These are phyloP conservation scores for Phytophthora pluvialis DNA, from an alignment of 352 stramenopile genomes.

Conservation along the genomic window DNA sequence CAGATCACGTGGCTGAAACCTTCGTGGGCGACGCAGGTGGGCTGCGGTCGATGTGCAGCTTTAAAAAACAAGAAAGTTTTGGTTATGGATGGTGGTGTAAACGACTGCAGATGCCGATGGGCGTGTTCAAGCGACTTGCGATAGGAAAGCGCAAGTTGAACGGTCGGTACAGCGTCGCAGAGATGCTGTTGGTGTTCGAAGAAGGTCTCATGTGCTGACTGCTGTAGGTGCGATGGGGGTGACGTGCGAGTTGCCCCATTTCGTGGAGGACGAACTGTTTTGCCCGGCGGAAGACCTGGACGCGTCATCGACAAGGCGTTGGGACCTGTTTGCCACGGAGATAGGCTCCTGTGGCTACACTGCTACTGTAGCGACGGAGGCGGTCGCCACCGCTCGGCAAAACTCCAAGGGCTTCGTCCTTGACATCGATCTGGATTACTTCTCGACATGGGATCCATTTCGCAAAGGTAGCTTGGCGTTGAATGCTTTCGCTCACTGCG, in stretches of 20 bases:
- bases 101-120: conserved; percentile 43
- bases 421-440: conserved; percentile 92
- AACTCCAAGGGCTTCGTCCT: conserved; percentile 63
- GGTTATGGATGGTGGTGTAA: not conserved
- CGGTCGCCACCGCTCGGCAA: conserved; percentile 22
- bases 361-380: conserved; percentile 20
- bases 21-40: conserved; percentile 77
- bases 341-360: conserved; percentile 8
- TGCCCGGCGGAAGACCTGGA: conserved; percentile 46
- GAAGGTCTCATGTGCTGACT: conserved; percentile 5
- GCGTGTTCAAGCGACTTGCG: conserved; percentile 36
- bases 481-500: not conserved
- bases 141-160: conserved; percentile 48
- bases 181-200: not conserved
- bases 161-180: conserved; percentile 28
- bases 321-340: conserved; percentile 52
- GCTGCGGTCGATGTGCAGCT: no score
- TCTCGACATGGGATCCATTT: conserved; percentile 90
- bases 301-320: conserved; percentile 24
- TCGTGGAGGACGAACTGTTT: conserved; percentile 77
- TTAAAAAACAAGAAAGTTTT: not conserved
- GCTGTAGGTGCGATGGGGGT: conserved; percentile 50
- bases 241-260: conserved; percentile 65
- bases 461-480: conserved; percentile 45
- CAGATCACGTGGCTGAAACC: conserved; percentile 85